Conservation (phyloP, 2,329 filamentous ascomycete species). For the Diaporthe eres region DNA sequence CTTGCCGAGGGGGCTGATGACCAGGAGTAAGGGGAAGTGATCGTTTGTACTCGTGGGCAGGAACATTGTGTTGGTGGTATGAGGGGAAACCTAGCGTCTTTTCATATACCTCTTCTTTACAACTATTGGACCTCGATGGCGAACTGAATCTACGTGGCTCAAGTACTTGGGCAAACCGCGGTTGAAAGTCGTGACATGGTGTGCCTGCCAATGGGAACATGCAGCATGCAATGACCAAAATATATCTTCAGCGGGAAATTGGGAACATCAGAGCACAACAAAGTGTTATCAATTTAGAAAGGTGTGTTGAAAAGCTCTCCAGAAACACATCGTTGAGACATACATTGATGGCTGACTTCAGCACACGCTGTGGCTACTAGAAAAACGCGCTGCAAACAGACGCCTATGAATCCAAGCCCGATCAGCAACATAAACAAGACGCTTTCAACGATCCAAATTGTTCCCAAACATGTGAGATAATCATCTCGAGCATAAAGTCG, state of each 20-base stretch:
- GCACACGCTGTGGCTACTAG: background rate
- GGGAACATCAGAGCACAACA: background rate
- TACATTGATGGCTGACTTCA: background rate
- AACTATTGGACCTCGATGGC: background rate
- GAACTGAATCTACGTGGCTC: accelerated
- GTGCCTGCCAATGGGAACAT: background rate
- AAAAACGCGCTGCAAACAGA: background rate
- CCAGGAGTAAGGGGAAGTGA: background rate
- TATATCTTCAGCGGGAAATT: too few species aligned
- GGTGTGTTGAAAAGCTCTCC: background rate
- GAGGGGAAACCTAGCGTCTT: background rate
- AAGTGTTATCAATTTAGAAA: accelerated
- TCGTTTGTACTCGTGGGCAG: too few species aligned
- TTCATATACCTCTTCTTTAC: background rate
- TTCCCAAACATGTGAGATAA: background rate
- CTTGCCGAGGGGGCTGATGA: background rate
- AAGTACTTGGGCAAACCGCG: background rate
- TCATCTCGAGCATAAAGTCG: background rate
- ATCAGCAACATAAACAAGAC: background rate
- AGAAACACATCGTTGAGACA: background rate
- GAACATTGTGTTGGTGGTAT: background rate
- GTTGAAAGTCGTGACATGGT: background rate
- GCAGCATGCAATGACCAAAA: too few species aligned
- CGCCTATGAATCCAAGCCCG: background rate
- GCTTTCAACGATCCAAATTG: background rate